These are phyloP conservation scores for Aspergillus fructus DNA, from an alignment of 2,329 filamentous ascomycete species.

Conservation along the genomic window DNA sequence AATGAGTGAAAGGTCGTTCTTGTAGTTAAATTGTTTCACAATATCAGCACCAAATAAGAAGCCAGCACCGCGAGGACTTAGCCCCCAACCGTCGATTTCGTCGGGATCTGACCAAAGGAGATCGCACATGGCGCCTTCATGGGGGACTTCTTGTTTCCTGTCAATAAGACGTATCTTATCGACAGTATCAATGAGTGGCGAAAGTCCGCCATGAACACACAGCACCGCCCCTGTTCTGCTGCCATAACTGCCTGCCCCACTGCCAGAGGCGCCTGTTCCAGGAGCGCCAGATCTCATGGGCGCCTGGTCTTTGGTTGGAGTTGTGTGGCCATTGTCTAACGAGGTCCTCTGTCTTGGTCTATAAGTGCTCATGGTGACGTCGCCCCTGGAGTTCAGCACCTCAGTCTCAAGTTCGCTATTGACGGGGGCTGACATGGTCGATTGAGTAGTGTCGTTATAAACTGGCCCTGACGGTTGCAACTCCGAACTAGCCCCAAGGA, in stretches of 20 bases:
- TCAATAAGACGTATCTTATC: slow-evolving; percentile 95
- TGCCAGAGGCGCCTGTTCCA: slow-evolving; percentile 74
- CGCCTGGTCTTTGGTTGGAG: slow-evolving; percentile 42
- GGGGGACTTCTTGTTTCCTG: slow-evolving; percentile 95
- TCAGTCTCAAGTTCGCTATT: slow-evolving; percentile 87
- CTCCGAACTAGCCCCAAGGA: slow-evolving; percentile 75
- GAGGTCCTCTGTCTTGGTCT: slow-evolving; percentile 32
- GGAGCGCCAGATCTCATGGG: slow-evolving; percentile 66
- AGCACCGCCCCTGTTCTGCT: slow-evolving; percentile 77
- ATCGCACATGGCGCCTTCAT: slow-evolving; percentile 99
- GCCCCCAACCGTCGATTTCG: slow-evolving; percentile 90
- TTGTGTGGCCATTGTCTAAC: slow-evolving; percentile 38
- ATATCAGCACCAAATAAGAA: slow-evolving; percentile 96
- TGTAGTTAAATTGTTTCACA: slow-evolving; percentile 92
- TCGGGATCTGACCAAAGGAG: slow-evolving; percentile 97
- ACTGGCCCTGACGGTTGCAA: slow-evolving; percentile 59
- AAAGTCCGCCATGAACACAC: slow-evolving; percentile 92
- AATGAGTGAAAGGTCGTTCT: slow-evolving; percentile 87
- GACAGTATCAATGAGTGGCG: slow-evolving; percentile 85
- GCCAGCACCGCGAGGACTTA: slow-evolving; percentile 89
- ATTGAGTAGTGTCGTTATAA: slow-evolving; percentile 46
- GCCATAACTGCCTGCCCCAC: slow-evolving; percentile 54
- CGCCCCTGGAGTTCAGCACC: slow-evolving; percentile 80
- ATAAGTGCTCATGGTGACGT: slow-evolving; percentile 64
- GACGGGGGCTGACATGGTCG: slow-evolving; percentile 50